These are phyloP conservation scores for Speleostelium caveatum DNA, from an alignment of 78 protist species.

Conservation along the genomic window DNA sequence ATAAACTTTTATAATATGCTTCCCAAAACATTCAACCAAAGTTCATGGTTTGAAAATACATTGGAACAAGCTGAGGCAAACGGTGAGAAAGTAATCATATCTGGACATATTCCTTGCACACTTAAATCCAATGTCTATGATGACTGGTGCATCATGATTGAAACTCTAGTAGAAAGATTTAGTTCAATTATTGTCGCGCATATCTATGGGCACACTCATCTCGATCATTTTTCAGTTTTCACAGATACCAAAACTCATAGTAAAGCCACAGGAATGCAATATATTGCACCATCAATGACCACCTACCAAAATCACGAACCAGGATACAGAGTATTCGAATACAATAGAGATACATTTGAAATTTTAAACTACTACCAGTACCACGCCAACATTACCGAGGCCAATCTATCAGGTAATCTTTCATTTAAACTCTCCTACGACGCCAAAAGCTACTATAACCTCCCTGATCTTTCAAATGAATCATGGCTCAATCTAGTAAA, in stretches of 20 bases:
- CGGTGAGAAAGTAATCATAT: constrained; percentile 43
- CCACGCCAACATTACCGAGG: constrained; percentile 51
- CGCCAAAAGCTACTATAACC: constrained; percentile 41
- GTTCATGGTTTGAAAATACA: constrained; percentile 30
- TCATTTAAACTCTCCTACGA: constrained; percentile 21
- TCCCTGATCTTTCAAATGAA: constrained; percentile 27
- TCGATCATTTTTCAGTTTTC: constrained; percentile 33
- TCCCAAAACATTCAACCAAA: constrained; percentile 36
- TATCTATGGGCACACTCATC: constrained; percentile 75
- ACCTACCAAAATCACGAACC: constrained; percentile 78
- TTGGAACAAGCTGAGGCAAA: constrained; percentile 40
- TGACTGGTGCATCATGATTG: constrained; percentile 38
- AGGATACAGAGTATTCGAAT: constrained; percentile 71
- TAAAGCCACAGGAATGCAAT: constrained; percentile 60
- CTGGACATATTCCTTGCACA: constrained; percentile 77
- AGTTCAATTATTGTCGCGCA: constrained; percentile 34
- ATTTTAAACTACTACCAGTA: constrained; percentile 52
- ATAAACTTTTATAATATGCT: constrained; percentile 58
- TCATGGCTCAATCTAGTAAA: constrained; percentile 49
- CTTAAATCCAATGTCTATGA: constrained; percentile 43
- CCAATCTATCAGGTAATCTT: constrained; percentile 12
- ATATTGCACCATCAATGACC: constrained; percentile 66
- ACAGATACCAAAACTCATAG: constrained; percentile 30
- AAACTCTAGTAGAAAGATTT: constrained; percentile 16
- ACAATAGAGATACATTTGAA: constrained; percentile 12